phyloP scores from a whole-genome alignment of 2,329 filamentous ascomycete species.

The Clarireedia homoeocarpa region DNA sequence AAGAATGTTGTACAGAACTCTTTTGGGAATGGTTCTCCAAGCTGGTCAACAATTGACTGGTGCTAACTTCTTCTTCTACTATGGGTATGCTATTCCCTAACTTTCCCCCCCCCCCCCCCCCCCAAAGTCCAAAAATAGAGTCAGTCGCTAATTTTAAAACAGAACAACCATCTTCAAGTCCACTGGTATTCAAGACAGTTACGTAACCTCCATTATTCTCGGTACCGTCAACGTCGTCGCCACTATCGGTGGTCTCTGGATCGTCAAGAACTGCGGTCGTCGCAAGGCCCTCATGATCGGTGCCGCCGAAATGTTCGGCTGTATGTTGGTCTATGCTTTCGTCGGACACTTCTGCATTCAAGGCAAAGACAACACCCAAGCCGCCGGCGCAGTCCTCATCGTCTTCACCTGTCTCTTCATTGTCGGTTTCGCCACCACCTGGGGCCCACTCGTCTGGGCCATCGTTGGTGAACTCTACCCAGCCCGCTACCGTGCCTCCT shows the following conservation, averaged over 20 bases:
- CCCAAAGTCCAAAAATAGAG: neutral
- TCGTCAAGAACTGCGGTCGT: conserved; percentile 58
- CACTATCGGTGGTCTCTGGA: conserved; percentile 56
- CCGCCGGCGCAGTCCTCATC: conserved; percentile 52
- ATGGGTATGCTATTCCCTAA: conserved; percentile 28
- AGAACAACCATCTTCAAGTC: conserved; percentile 56
- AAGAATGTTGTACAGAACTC: conserved; percentile 55
- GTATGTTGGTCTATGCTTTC: conserved; percentile 50
- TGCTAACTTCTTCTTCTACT: conserved; percentile 62
- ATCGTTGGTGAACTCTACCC: conserved; percentile 61
- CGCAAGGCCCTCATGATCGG: conserved; percentile 55
- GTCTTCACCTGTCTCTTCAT: conserved; percentile 61
- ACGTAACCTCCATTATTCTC: conserved; percentile 60
- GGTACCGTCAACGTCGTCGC: conserved; percentile 59
- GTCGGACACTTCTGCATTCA: conserved; percentile 41
- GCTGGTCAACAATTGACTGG: conserved; percentile 62
- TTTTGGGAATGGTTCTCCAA: conserved; percentile 55
- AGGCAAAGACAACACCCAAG: conserved; percentile 35
- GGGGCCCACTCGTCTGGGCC: conserved; percentile 64
- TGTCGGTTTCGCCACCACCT: conserved; percentile 58
- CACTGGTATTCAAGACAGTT: conserved; percentile 57
- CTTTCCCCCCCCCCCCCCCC: no score
- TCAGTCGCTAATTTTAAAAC: neutral
- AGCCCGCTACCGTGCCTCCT: conserved; percentile 50
- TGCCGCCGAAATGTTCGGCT: conserved; percentile 51